A percentile compares a stretch with the other conserved stretches of the same genome.
These are phyloP conservation scores for Pseudisothecium myosuroides DNA, from an alignment of 225 moss, liverwort and hornwort genomes.

Conservation along the genomic window DNA sequence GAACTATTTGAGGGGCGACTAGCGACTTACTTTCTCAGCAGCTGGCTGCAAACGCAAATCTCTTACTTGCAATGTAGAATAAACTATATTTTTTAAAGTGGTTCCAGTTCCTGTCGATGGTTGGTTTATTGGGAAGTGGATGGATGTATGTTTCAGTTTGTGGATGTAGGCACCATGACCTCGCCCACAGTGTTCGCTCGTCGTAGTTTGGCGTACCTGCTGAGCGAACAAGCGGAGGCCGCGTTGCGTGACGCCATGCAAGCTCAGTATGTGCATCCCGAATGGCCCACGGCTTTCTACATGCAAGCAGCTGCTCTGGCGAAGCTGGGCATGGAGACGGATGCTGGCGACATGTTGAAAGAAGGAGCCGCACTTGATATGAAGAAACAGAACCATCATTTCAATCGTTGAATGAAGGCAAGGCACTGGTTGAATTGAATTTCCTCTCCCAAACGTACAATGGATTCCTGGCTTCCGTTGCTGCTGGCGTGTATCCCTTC, in stretches of 20 bases:
- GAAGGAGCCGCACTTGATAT: constrained; percentile 79
- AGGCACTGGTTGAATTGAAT: background rate
- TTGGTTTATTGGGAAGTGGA: background rate
- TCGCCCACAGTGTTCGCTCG: constrained; percentile 94
- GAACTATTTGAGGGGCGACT: background rate
- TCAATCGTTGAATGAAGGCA: background rate
- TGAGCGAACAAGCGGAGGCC: constrained; percentile 92
- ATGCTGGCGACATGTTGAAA: constrained; percentile 86
- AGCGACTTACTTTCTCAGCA: background rate
- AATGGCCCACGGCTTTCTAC: constrained; percentile 97
- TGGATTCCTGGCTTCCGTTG: background rate
- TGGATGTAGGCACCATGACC: constrained; percentile 87
- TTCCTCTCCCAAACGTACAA: background rate
- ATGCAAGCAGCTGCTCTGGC: constrained; percentile 95
- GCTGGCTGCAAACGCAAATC: too few relatives aligned
- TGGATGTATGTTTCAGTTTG: constrained; percentile 37
- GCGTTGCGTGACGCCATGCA: constrained; percentile 96
- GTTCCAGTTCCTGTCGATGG: too few relatives aligned
- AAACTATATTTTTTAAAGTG: too few relatives aligned
- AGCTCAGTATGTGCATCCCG: constrained; percentile 91
- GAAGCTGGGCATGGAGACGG: constrained; percentile 84
- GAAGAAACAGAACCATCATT: constrained; percentile 59
- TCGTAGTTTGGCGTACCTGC: constrained; percentile 77
- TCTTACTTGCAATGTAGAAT: background rate
- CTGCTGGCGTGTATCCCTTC: background rate